Conservation (phyloP, 805 yeast species). For the Saturnispora hagleri region DNA sequence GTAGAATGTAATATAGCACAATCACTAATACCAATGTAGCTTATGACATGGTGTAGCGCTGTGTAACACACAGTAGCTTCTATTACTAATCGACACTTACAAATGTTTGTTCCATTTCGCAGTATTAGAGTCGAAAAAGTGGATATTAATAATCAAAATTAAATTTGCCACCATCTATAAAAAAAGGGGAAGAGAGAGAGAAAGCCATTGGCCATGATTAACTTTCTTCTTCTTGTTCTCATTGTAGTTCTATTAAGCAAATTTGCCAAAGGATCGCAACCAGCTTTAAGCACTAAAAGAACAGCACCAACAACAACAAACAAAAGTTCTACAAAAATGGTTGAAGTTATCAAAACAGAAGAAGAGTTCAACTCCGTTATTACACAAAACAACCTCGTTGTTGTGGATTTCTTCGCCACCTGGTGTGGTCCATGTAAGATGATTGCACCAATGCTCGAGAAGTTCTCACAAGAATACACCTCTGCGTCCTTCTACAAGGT, state of each 20-base stretch:
- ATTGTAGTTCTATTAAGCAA: constrained; percentile 20
- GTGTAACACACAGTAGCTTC: too few relatives aligned
- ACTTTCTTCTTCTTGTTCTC: constrained; percentile 20
- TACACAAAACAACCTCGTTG: constrained; percentile 56
- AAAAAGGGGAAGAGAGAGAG: background rate
- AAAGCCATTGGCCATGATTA: constrained; percentile 14
- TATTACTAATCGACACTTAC: too few relatives aligned
- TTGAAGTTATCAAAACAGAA: constrained; percentile 35
- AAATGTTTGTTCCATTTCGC: background rate
- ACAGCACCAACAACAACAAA: background rate
- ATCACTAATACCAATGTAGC: too few relatives aligned
- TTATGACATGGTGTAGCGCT: too few relatives aligned
- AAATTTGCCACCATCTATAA: background rate
- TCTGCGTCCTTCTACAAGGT: constrained; percentile 75
- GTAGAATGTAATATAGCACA: too few relatives aligned
- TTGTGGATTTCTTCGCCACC: constrained; percentile 92
- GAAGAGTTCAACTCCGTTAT: constrained; percentile 63
- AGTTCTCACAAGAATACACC: constrained; percentile 59
- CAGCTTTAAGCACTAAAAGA: too few relatives aligned
- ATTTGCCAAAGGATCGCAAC: constrained; percentile 12
- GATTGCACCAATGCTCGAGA: constrained; percentile 89
- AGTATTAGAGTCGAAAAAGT: background rate
- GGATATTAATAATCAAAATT: background rate
- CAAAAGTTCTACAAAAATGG: constrained; percentile 32
- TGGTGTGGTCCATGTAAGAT: constrained; percentile 99